These are phyloP conservation scores for Mesembryanthemum crystallinum DNA, from an alignment of 148 eudicot genomes.

Conservation along the genomic window DNA sequence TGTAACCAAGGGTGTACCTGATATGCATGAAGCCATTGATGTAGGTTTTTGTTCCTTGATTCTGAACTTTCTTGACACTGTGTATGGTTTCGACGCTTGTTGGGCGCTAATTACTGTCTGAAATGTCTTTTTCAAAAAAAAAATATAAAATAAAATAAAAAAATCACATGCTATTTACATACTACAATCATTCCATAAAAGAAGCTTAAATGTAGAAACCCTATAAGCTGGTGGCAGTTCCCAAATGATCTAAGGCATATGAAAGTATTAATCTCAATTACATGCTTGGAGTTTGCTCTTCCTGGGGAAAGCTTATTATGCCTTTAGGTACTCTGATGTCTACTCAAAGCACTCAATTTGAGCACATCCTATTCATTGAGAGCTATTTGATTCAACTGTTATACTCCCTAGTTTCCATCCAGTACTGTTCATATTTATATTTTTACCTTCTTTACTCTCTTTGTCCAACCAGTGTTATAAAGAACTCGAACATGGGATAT, in stretches of 20 bases:
- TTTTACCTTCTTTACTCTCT: not conserved
- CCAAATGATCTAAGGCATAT: not conserved
- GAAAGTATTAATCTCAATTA: not conserved
- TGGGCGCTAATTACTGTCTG: no score
- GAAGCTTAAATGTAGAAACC: no score
- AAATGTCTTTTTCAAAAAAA: no score
- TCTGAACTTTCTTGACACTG: not conserved
- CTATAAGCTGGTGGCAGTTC: not conserved
- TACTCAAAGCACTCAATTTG: not conserved
- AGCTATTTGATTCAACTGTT: not conserved
- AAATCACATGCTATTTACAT: no score
- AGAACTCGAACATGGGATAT: conserved; percentile 62
- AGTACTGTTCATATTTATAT: no score
- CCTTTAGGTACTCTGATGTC: not conserved
- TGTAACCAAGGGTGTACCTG: conserved; percentile 85
- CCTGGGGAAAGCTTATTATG: not conserved
- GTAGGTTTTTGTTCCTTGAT: conserved; percentile 43
- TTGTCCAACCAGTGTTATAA: conserved; percentile 59
- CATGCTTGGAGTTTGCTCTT: not conserved
- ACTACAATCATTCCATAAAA: no score
- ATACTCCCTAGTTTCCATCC: no score
- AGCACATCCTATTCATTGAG: not conserved
- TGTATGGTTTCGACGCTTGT: not conserved
- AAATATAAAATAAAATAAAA: no score
- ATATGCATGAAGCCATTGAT: conserved; percentile 95